These are phyloP conservation scores for Metrosideros polymorpha DNA, from an alignment of 441 rosid species.

Conservation along the genomic window DNA sequence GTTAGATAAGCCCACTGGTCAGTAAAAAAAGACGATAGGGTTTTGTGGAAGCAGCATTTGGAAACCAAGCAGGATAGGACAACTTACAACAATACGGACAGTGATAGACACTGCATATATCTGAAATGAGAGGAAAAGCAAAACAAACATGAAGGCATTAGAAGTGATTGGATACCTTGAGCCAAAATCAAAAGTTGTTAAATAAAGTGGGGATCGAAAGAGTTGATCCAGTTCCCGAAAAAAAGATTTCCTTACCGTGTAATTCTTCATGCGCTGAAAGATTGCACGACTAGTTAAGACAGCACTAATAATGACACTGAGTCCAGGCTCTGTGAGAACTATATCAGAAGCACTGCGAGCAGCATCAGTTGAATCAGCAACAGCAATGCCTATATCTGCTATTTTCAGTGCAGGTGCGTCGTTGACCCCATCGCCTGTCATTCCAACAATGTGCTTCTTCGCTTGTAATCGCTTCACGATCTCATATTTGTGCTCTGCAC, in stretches of 20 bases:
- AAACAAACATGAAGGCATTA: background rate
- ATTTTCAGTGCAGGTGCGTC: background rate
- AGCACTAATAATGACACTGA: background rate
- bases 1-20: background rate
- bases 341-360: background rate
- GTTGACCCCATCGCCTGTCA: background rate
- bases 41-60: background rate
- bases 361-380: background rate
- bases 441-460: background rate
- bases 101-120: background rate
- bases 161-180: background rate
- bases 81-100: background rate
- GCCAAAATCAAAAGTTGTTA: background rate
- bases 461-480: background rate
- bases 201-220: background rate
- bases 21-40: background rate
- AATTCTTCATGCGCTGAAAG: conserved; percentile 1
- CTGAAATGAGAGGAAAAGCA: background rate
- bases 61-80: background rate
- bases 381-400: background rate
- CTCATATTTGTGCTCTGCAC: background rate
- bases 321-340: background rate
- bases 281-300: background rate
- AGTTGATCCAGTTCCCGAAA: background rate
- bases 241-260: background rate